Percentiles rank a stretch among this genome's conserved stretches.
Evolutionary conservation across 352 stramenopile species (phyloP).

Genomic region (Globisporangium solare): DNA sequence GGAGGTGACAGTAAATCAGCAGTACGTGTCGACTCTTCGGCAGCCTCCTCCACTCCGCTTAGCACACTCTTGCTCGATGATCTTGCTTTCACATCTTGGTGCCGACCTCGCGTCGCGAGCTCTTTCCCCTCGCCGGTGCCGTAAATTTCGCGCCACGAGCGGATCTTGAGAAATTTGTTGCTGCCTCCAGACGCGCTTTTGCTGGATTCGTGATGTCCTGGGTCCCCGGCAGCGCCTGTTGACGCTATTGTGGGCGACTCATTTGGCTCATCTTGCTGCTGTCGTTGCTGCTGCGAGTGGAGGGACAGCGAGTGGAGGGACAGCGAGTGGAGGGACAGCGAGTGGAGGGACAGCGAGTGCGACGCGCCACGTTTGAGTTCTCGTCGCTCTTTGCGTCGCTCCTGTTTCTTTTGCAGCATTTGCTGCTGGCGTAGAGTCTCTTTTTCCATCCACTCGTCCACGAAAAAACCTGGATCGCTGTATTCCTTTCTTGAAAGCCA

Average conservation of each 20-base stretch:
- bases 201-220: constrained; percentile 4
- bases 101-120: constrained; percentile 22
- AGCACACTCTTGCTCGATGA: constrained; percentile 12
- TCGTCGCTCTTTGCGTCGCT: constrained; percentile 15
- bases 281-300: constrained; percentile 9
- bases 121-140: constrained; percentile 60
- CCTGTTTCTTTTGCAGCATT: constrained; percentile 28
- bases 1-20: too few species aligned
- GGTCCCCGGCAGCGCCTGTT: neutral
- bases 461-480: constrained; percentile 52
- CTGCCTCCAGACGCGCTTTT: constrained; percentile 15
- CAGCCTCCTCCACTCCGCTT: neutral
- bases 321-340: too few species aligned
- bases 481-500: constrained; percentile 46
- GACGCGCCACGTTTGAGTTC: constrained; percentile 10
- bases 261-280: constrained; percentile 18
- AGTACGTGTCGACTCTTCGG: neutral
- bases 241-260: constrained; percentile 1
- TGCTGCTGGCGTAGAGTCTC: constrained; percentile 29
- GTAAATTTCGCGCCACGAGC: constrained; percentile 61
- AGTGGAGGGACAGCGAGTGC: constrained; percentile 6
- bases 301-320: constrained; percentile 7
- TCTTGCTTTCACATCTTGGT: constrained; percentile 12
- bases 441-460: constrained; percentile 53
- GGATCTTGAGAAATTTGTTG: constrained; percentile 53